Evolutionary conservation across 257 asterid genomes (phyloP).

Genomic region (Penstemon davidsonii): DNA sequence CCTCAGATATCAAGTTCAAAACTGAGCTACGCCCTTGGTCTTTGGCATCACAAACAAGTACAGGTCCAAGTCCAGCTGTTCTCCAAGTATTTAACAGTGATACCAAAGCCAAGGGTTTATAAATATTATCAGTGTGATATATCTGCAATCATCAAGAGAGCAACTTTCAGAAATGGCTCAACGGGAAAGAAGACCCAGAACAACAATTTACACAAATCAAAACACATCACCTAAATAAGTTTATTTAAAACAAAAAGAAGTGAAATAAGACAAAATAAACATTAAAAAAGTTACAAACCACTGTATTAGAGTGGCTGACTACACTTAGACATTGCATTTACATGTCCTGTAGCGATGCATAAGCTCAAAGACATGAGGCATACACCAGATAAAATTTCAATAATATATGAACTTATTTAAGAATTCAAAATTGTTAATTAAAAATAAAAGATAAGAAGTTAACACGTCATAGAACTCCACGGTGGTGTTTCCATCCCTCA

Average conservation of each 20-base stretch:
- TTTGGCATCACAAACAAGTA: slow-evolving; percentile 33
- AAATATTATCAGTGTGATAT: slow-evolving; percentile 54
- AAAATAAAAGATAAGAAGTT: too few relatives aligned
- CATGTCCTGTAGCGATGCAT: too few relatives aligned
- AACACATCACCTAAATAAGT: slow-evolving; percentile 6
- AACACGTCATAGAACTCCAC: too few relatives aligned
- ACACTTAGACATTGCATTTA: too few relatives aligned
- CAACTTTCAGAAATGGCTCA: slow-evolving; percentile 27
- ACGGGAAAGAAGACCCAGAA: slow-evolving; percentile 4
- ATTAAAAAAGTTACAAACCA: not conserved
- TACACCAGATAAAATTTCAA: too few relatives aligned
- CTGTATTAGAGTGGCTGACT: not conserved
- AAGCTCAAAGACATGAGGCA: too few relatives aligned
- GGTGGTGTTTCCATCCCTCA: too few relatives aligned
- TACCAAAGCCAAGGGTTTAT: slow-evolving; percentile 57
- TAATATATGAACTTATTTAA: too few relatives aligned
- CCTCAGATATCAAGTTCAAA: slow-evolving; percentile 50
- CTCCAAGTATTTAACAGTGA: slow-evolving; percentile 60
- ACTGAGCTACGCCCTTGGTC: slow-evolving; percentile 37
- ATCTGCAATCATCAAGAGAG: slow-evolving; percentile 53
- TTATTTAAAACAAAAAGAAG: not conserved
- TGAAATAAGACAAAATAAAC: not conserved
- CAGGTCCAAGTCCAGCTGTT: slow-evolving; percentile 43
- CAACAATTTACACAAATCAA: slow-evolving; percentile 7
- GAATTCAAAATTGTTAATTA: too few relatives aligned